Conservation (phyloP, 192 early-diverging fungal genomes). For the Anaeromyces robustus region DNA sequence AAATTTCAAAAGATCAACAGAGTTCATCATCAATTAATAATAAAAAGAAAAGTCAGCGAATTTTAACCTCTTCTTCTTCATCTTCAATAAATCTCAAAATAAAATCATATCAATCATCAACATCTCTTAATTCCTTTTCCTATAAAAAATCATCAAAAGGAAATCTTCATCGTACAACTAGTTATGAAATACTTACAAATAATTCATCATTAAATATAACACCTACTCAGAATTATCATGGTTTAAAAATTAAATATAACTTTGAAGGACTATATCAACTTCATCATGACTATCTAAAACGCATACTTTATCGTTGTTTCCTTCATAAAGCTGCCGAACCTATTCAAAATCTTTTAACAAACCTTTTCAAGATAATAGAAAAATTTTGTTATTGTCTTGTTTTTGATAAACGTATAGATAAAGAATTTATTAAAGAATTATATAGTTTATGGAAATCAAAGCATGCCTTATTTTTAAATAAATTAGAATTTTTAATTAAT, state of each 20-base stretch:
- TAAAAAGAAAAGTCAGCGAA: background rate
- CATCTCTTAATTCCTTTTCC: background rate
- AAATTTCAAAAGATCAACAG: too few relatives aligned
- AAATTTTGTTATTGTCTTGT: background rate
- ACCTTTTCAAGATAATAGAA: background rate
- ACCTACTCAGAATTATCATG: background rate
- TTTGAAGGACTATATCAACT: background rate
- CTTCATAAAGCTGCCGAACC: background rate
- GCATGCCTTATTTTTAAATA: background rate
- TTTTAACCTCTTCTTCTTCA: too few relatives aligned
- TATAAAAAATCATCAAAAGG: background rate
- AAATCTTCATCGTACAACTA: background rate
- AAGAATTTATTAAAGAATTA: background rate
- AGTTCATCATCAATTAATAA: background rate
- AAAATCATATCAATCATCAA: background rate
- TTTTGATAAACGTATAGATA: background rate
- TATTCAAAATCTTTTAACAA: background rate
- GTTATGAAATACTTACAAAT: background rate
- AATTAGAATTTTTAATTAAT: background rate
- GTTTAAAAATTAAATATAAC: background rate
- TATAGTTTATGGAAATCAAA: background rate
- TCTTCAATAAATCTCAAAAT: background rate
- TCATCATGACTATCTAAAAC: background rate
- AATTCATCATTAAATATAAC: too few relatives aligned
- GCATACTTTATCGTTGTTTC: background rate